These are phyloP conservation scores for Poronia punctata DNA, from an alignment of 495 filamentous ascomycete genomes.

Conservation along the genomic window DNA sequence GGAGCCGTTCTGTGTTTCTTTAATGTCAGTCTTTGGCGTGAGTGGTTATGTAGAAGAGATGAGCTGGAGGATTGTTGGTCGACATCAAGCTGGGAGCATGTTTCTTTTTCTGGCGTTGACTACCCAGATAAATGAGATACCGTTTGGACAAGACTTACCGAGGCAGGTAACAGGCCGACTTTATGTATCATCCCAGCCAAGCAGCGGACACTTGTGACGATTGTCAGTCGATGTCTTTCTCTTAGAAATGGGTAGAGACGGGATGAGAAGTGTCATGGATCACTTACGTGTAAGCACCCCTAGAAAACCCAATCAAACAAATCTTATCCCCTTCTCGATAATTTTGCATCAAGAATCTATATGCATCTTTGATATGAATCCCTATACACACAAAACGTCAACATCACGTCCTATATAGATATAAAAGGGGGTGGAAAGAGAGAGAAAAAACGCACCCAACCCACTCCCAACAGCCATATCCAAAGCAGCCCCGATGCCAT, in stretches of 20 bases:
- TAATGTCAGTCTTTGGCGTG: too few species aligned
- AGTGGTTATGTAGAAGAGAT: too few species aligned
- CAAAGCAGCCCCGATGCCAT: slow-evolving; percentile 24
- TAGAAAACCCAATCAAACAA: slow-evolving; percentile 34
- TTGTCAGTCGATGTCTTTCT: too few species aligned
- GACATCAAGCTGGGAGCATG: too few species aligned
- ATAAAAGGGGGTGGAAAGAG: not conserved
- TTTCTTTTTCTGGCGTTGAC: too few species aligned
- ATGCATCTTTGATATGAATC: slow-evolving; percentile 33
- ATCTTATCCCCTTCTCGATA: slow-evolving; percentile 33
- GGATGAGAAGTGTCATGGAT: too few species aligned
- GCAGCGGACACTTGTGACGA: slow-evolving; percentile 7
- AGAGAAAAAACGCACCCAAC: slow-evolving; percentile 1
- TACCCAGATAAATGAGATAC: too few species aligned
- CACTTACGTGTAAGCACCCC: slow-evolving; percentile 33
- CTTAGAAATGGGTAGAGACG: too few species aligned
- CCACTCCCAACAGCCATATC: slow-evolving; percentile 35
- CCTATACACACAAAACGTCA: slow-evolving; percentile 14
- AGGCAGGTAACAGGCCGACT: slow-evolving; percentile 30
- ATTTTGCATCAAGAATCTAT: slow-evolving; percentile 33
- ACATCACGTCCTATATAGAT: too few species aligned
- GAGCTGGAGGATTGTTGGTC: too few species aligned
- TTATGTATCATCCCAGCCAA: slow-evolving; percentile 30
- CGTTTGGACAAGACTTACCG: too few species aligned
- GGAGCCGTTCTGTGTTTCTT: slow-evolving; percentile 23